Evolutionary conservation across 2,329 filamentous ascomycete genomes (phyloP).

Genomic region (Plenodomus biglobosus): DNA sequence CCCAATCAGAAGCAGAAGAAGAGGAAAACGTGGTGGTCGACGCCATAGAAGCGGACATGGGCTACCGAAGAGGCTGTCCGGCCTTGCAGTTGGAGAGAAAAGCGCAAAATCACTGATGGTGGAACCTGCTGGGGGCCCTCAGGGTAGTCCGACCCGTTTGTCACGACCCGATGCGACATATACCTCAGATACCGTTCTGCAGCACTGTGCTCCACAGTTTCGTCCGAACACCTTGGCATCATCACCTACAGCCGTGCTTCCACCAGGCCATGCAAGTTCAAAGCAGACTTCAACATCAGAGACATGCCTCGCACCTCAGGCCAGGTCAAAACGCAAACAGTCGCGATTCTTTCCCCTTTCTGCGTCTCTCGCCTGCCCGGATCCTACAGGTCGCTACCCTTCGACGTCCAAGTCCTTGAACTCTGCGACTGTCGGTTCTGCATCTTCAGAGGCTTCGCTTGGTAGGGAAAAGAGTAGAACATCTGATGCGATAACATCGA

Average conservation of each 20-base stretch:
- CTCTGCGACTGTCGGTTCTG: background rate
- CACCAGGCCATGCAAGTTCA: background rate
- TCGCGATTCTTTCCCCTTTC: conserved; percentile 16
- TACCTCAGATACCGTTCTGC: conserved; percentile 13
- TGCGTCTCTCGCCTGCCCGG: conserved; percentile 16
- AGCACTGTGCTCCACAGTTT: conserved; percentile 30
- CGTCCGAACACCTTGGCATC: conserved; percentile 15
- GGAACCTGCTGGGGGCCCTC: background rate
- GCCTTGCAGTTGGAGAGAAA: background rate
- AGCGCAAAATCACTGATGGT: background rate
- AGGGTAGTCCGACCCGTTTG: background rate
- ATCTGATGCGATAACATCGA: background rate
- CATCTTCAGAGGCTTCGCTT: background rate
- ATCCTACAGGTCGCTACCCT: background rate
- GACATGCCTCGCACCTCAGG: background rate
- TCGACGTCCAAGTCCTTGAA: background rate
- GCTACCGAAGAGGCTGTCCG: conserved; percentile 2
- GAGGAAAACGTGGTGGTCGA: conserved; percentile 24
- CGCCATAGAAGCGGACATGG: conserved; percentile 12
- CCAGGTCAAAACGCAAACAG: background rate
- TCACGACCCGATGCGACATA: no score
- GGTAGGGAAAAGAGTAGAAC: background rate
- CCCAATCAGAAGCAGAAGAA: conserved; percentile 9
- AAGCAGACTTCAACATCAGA: background rate
- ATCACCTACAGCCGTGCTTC: background rate